phyloP scores from a whole-genome alignment of 1,284 basidiomycete species.

The Meripilus lineatus region DNA sequence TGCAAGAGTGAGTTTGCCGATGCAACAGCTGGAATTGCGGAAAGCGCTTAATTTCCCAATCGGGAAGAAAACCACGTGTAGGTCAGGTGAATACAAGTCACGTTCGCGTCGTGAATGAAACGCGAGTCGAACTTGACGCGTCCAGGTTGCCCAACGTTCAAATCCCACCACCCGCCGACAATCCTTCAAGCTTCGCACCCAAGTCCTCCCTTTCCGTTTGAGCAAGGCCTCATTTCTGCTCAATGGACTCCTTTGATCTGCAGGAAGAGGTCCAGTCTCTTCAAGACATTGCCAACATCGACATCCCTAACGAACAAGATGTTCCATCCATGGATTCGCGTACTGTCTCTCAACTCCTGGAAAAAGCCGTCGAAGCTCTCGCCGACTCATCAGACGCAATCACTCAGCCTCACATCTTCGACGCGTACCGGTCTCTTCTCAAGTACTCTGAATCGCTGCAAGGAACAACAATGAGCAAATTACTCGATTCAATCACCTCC shows the following conservation, averaged over 20 bases:
- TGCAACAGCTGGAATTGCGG: no score
- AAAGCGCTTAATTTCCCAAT: no score
- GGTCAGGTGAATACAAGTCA: no score
- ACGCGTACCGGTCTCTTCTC: slow-evolving; percentile 74
- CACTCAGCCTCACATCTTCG: slow-evolving; percentile 61
- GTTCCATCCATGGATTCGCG: slow-evolving; percentile 42
- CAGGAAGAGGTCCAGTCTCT: slow-evolving; percentile 71
- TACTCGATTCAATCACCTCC: slow-evolving; percentile 73
- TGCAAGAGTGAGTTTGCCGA: no score
- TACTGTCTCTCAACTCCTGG: slow-evolving; percentile 40
- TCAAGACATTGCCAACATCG: slow-evolving; percentile 53
- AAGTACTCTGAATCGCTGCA: slow-evolving; percentile 62
- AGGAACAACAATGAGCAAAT: slow-evolving; percentile 63
- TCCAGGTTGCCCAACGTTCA: no score
- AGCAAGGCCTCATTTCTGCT: slow-evolving; percentile 20
- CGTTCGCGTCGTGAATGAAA: no score
- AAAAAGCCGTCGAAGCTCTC: slow-evolving; percentile 72
- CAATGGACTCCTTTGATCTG: slow-evolving; percentile 77
- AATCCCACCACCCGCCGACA: no score
- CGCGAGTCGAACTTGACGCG: no score
- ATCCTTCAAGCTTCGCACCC: no score
- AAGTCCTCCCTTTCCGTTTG: no score
- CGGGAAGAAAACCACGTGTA: no score
- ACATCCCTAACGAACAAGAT: slow-evolving; percentile 63
- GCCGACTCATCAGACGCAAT: slow-evolving; percentile 71